Evolutionary conservation across 495 filamentous ascomycete genomes (phyloP).

Genomic region (Hypoxylon intermedium): DNA sequence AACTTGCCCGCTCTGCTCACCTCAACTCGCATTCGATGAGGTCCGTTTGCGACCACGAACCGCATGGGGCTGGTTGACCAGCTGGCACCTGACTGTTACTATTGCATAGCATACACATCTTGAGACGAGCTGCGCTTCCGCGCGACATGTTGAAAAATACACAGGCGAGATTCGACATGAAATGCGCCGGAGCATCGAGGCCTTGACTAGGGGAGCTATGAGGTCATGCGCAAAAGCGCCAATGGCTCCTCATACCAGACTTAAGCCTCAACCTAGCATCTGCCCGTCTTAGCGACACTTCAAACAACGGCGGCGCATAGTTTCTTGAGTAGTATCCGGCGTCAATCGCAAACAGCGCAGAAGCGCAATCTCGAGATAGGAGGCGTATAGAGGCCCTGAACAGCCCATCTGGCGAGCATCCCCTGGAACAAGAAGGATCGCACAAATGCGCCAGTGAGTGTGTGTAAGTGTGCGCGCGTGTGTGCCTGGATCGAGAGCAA

Average conservation of each 20-base stretch:
- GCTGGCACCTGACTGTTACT: slow-evolving; percentile 25
- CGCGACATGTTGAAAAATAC: slow-evolving; percentile 13
- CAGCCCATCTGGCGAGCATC: slow-evolving; percentile 13
- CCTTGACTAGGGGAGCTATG: neutral
- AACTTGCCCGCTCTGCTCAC: slow-evolving; percentile 44
- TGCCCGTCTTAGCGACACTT: slow-evolving; percentile 18
- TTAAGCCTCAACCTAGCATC: slow-evolving; percentile 29
- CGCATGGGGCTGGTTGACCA: slow-evolving; percentile 22
- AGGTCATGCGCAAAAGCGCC: slow-evolving; percentile 28
- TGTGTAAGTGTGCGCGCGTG: slow-evolving; percentile 9
- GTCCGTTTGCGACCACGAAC: slow-evolving; percentile 42
- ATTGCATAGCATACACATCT: neutral
- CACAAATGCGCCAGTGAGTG: slow-evolving; percentile 30
- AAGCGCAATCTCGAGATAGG: slow-evolving; percentile 23
- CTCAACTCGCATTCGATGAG: slow-evolving; percentile 44
- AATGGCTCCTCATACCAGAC: slow-evolving; percentile 16
- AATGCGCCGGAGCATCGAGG: slow-evolving; percentile 26
- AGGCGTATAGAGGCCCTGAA: slow-evolving; percentile 13
- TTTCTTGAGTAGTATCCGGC: slow-evolving; percentile 23
- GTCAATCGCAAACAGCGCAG: slow-evolving; percentile 26
- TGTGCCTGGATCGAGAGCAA: slow-evolving; percentile 28
- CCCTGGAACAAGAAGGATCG: slow-evolving; percentile 34
- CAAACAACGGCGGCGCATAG: slow-evolving; percentile 27
- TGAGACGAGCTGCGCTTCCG: slow-evolving; percentile 15
- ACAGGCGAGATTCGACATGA: slow-evolving; percentile 9